Evolutionary conservation across 2,329 filamentous ascomycete species (phyloP).

Genomic region (Alternaria incomplexa): DNA sequence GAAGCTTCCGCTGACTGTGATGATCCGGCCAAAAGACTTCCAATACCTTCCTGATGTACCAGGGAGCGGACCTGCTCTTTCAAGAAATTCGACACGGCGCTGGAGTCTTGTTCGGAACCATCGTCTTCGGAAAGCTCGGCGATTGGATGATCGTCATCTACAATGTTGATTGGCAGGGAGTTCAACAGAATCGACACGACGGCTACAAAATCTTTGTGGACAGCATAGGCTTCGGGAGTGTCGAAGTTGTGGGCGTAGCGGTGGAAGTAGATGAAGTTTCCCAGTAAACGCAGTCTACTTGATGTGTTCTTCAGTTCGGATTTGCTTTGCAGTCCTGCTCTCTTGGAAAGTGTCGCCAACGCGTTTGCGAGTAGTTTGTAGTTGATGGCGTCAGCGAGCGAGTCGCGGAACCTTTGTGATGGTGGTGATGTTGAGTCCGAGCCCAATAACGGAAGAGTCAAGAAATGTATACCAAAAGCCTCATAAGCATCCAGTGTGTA

Average conservation of each 20-base stretch:
- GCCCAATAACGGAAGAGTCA: constrained; percentile 49
- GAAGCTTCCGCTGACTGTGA: constrained; percentile 45
- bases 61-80: constrained; percentile 71
- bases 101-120: constrained; percentile 20
- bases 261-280: constrained; percentile 66
- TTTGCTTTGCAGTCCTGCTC: constrained; percentile 32
- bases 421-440: constrained; percentile 30
- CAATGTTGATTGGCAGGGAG: constrained; percentile 62
- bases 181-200: constrained; percentile 64
- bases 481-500: constrained; percentile 48
- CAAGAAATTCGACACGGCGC: constrained; percentile 58
- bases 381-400: constrained; percentile 57
- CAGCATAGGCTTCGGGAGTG: constrained; percentile 47
- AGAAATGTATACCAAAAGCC: constrained; percentile 50
- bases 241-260: constrained; percentile 54
- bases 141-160: constrained; percentile 54
- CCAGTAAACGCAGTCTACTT: constrained; percentile 62
- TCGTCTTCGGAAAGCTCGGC: constrained; percentile 36
- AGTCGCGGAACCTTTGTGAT: constrained; percentile 34
- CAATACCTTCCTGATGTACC: constrained; percentile 77
- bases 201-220: constrained; percentile 61
- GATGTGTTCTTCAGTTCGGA: constrained; percentile 43
- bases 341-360: constrained; percentile 38
- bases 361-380: constrained; percentile 54
- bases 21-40: constrained; percentile 61